Conservation (phyloP, 352 stramenopile genomes). For the Phytophthora tentaculata region DNA sequence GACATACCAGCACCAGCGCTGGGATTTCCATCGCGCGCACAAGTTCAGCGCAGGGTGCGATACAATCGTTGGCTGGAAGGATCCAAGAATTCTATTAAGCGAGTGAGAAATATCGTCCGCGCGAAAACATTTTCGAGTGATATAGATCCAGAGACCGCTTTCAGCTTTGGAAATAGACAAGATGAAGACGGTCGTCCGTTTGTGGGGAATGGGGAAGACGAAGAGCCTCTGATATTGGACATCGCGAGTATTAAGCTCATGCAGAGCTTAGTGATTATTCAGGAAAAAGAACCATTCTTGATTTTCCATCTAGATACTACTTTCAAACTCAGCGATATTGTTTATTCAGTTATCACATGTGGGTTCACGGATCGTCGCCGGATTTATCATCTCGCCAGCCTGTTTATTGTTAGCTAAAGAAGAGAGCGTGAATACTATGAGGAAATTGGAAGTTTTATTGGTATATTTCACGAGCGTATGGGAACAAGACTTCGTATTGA, state of each 20-base stretch:
- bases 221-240: neutral
- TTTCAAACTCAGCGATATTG: slow-evolving; percentile 16
- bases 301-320: slow-evolving; percentile 6
- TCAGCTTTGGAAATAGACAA: neutral
- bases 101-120: neutral
- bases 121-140: neutral
- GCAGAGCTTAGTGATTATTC: neutral
- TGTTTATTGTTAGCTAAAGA: neutral
- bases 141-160: neutral
- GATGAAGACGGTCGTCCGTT: neutral
- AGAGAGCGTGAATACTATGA: neutral
- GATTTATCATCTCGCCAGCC: neutral
- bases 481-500: neutral
- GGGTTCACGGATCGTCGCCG: slow-evolving; percentile 3
- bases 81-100: neutral
- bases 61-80: neutral
- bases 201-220: neutral
- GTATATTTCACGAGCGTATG: neutral
- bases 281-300: neutral
- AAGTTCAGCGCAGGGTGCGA: neutral
- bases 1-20: neutral
- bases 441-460: neutral
- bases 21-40: neutral
- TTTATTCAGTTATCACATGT: slow-evolving; percentile 14
- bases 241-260: neutral